Conservation (phyloP, 805 yeast species). For the Pichia kluyveri region DNA sequence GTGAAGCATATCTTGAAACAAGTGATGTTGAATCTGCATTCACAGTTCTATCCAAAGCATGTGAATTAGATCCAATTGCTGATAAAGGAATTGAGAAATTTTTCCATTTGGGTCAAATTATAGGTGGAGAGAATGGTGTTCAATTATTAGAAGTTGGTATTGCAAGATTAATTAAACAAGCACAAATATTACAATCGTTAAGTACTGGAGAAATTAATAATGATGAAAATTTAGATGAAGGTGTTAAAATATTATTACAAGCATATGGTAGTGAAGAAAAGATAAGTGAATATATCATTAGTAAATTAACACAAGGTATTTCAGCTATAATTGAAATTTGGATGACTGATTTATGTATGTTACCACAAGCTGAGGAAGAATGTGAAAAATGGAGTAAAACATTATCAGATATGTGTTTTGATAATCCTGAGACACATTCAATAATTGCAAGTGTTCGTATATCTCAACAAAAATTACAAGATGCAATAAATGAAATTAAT, state of each 20-base stretch:
- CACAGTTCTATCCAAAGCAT: slow-evolving; percentile 46
- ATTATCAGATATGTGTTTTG: slow-evolving; percentile 49
- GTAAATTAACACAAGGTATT: slow-evolving; percentile 65
- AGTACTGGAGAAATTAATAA: slow-evolving; percentile 1
- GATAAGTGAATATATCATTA: slow-evolving; percentile 32
- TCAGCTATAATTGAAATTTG: slow-evolving; percentile 86
- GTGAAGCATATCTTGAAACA: slow-evolving; percentile 71
- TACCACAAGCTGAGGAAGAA: slow-evolving; percentile 70
- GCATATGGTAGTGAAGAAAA: slow-evolving; percentile 21
- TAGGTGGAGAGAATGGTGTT: slow-evolving; percentile 75
- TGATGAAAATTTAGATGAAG: slow-evolving; percentile 12
- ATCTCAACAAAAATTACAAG: slow-evolving; percentile 68
- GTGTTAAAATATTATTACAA: slow-evolving; percentile 16
- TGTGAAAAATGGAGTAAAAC: slow-evolving; percentile 66
- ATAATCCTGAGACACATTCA: slow-evolving; percentile 75
- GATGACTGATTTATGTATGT: slow-evolving; percentile 98
- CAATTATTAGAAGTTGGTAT: slow-evolving; percentile 55
- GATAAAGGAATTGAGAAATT: slow-evolving; percentile 68
- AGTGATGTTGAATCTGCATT: slow-evolving; percentile 78
- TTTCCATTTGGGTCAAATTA: slow-evolving; percentile 82
- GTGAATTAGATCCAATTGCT: slow-evolving; percentile 64
- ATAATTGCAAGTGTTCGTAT: slow-evolving; percentile 80
- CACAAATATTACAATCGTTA: slow-evolving; percentile 11
- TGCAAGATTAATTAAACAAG: slow-evolving; percentile 35
- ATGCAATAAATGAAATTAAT: slow-evolving; percentile 59